These are phyloP conservation scores for Hypoxylon crocopeplum DNA, from an alignment of 495 filamentous ascomycete genomes.

Conservation along the genomic window DNA sequence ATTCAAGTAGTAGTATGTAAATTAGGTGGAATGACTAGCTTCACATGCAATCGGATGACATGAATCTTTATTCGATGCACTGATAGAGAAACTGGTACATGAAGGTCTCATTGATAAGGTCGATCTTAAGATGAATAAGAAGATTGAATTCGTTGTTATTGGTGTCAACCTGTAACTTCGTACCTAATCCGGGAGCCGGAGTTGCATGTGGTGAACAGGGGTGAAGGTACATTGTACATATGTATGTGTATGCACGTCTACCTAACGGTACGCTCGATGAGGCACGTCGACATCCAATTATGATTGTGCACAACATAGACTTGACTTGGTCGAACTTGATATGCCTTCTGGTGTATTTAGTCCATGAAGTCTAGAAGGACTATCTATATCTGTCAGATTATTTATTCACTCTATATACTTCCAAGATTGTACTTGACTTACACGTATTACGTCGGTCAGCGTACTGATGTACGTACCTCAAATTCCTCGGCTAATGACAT, in stretches of 20 bases:
- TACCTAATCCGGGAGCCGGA: constrained; percentile 30
- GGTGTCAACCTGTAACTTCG: no score
- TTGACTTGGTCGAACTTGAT: not conserved
- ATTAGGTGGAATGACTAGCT: not conserved
- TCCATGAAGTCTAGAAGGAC: no score
- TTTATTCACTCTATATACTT: not conserved
- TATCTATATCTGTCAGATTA: no score
- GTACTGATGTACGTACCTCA: no score
- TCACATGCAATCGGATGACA: not conserved
- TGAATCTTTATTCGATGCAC: not conserved
- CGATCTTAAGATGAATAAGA: constrained; percentile 28
- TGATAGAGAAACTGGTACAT: constrained; percentile 20
- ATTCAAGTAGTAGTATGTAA: not conserved
- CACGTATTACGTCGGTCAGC: no score
- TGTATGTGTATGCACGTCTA: constrained; percentile 33
- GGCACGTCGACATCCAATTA: not conserved
- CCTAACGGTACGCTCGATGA: constrained; percentile 27
- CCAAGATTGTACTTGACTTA: not conserved
- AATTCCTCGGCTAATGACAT: not conserved
- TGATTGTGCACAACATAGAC: constrained; percentile 3
- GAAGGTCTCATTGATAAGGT: constrained; percentile 17
- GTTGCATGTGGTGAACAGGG: constrained; percentile 18
- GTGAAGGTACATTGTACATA: not conserved
- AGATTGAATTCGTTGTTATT: constrained; percentile 22
- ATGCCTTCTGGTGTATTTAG: no score